These are phyloP conservation scores for Elymus sibiricus DNA, from an alignment of 176 grass and related monocot species.

Conservation along the genomic window DNA sequence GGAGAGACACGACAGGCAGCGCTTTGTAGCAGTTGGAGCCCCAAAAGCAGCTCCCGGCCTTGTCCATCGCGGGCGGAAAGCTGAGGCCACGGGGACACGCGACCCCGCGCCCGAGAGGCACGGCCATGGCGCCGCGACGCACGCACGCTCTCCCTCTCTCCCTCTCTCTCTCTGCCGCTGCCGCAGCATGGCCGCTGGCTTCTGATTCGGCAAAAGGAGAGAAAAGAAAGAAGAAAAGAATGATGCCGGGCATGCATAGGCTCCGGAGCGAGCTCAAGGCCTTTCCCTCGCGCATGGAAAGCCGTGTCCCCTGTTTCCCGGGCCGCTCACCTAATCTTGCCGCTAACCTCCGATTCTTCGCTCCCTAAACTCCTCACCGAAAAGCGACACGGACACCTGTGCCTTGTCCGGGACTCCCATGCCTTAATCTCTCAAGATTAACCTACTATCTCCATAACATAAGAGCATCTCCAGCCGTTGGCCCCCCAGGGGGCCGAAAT, in stretches of 20 bases:
- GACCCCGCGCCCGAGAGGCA: conserved; percentile 8
- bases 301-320: conserved; percentile 80
- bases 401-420: background rate
- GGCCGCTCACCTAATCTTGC: conserved; percentile 12
- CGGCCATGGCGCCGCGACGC: conserved; percentile 10
- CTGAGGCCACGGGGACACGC: background rate
- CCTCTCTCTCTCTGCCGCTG: background rate
- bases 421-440: background rate
- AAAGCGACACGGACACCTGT: conserved; percentile 30
- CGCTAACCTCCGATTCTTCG: conserved; percentile 39
- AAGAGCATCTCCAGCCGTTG: too few relatives aligned
- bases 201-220: background rate
- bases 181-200: background rate
- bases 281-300: conserved; percentile 56
- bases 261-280: conserved; percentile 39
- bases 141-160: background rate
- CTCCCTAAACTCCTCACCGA: conserved; percentile 36
- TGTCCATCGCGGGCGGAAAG: conserved; percentile 11
- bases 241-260: conserved; percentile 4
- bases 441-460: background rate
- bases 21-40: conserved; percentile 10
- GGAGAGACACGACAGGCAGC: conserved; percentile 1
- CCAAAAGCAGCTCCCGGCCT: background rate
- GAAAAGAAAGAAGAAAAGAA: conserved; percentile 3
- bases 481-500: too few relatives aligned